Evolutionary conservation across 1,139 yeast species (phyloP).

Genomic region (Yamadazyma taylorii): DNA sequence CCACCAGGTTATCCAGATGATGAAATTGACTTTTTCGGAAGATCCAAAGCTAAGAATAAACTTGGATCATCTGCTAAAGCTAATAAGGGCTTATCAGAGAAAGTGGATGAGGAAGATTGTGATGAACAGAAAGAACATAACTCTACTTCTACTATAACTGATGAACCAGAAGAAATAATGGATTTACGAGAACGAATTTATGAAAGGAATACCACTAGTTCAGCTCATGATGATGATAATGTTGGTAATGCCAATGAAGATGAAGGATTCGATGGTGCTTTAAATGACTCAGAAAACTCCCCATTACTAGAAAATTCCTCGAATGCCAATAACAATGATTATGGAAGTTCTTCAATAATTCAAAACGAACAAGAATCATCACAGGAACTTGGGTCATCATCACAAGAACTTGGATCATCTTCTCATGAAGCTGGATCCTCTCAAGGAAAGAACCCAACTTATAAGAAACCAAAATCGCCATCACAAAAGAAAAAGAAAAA

Average conservation of each 20-base stretch:
- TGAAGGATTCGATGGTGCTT: neutral
- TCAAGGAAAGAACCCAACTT: neutral
- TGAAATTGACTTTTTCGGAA: constrained; percentile 65
- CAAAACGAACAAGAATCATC: neutral
- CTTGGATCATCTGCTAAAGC: constrained; percentile 26
- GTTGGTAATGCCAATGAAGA: constrained; percentile 3
- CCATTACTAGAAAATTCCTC: constrained; percentile 4
- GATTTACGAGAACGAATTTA: constrained; percentile 38
- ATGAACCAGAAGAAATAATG: constrained; percentile 43
- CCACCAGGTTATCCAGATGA: constrained; percentile 70
- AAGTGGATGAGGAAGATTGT: constrained; percentile 14
- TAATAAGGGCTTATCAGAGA: constrained; percentile 14
- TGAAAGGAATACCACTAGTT: constrained; percentile 25
- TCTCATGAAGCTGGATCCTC: neutral
- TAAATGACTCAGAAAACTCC: constrained; percentile 5
- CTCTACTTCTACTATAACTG: constrained; percentile 26
- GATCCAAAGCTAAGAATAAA: constrained; percentile 25
- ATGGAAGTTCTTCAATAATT: neutral
- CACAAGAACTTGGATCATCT: constrained; percentile 1
- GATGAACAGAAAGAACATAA: constrained; percentile 18
- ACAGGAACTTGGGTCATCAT: constrained; percentile 1
- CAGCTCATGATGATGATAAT: constrained; percentile 3
- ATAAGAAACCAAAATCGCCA: neutral
- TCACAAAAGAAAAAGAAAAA: constrained; percentile 1
- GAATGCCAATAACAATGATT: neutral